Percentiles rank a stretch among this genome's conserved stretches.
These are phyloP conservation scores for Cyberlindnera xylosilytica DNA, from an alignment of 805 yeast genomes.

Conservation along the genomic window DNA sequence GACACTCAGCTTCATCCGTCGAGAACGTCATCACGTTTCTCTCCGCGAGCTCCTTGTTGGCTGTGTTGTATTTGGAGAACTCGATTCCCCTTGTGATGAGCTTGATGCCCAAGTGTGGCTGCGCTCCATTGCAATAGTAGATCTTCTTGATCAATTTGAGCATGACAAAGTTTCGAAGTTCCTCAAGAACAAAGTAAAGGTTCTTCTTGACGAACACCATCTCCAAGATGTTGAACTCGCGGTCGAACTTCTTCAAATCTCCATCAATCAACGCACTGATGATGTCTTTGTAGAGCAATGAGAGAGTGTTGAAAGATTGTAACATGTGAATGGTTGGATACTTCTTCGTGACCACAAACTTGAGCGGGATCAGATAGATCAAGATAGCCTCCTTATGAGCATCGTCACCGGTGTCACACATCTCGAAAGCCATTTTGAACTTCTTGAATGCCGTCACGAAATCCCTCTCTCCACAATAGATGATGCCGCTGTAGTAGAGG, in stretches of 20 bases:
- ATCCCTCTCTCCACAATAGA: slow-evolving; percentile 64
- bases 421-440: slow-evolving; percentile 44
- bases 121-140: slow-evolving; percentile 25
- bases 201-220: slow-evolving; percentile 51
- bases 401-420: slow-evolving; percentile 13
- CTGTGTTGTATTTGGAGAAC: slow-evolving; percentile 27
- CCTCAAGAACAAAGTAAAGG: slow-evolving; percentile 57
- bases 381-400: slow-evolving; percentile 41
- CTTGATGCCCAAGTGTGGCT: slow-evolving; percentile 34
- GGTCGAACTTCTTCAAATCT: slow-evolving; percentile 50
- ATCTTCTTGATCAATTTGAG: slow-evolving; percentile 45
- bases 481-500: slow-evolving; percentile 65
- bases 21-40: slow-evolving; percentile 18
- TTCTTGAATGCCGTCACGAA: slow-evolving; percentile 47
- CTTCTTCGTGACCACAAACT: slow-evolving; percentile 44
- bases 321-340: slow-evolving; percentile 42
- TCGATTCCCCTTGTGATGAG: slow-evolving; percentile 44
- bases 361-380: slow-evolving; percentile 60
- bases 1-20: slow-evolving; percentile 62
- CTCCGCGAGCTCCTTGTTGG: slow-evolving; percentile 1
- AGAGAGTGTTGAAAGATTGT: no score
- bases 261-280: slow-evolving; percentile 42
- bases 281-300: slow-evolving; percentile 33
- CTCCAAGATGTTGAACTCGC: slow-evolving; percentile 42
- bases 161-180: slow-evolving; percentile 48